Evolutionary conservation across 1,139 yeast genomes (phyloP).

Genomic region (Arxiozyma heterogenica): DNA sequence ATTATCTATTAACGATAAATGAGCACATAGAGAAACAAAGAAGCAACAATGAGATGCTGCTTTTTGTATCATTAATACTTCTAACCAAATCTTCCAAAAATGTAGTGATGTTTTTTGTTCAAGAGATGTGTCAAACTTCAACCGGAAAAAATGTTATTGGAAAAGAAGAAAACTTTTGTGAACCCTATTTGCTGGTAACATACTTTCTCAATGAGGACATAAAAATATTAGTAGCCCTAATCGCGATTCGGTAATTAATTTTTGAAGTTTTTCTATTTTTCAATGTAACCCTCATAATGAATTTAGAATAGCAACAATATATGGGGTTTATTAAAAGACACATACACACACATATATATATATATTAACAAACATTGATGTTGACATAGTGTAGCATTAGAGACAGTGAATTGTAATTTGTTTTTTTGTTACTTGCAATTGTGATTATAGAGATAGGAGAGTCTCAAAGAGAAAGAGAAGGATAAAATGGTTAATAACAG

Average conservation of each 20-base stretch:
- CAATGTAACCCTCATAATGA: background rate
- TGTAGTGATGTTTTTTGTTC: background rate
- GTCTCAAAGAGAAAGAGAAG: background rate
- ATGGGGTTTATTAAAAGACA: background rate
- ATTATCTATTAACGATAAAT: no score
- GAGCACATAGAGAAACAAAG: no score
- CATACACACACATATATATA: no score
- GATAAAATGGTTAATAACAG: background rate
- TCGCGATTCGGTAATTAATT: background rate
- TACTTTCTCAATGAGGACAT: no score
- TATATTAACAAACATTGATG: background rate
- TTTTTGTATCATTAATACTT: no score
- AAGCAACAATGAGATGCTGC: background rate
- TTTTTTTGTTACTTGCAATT: no score
- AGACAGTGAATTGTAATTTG: background rate
- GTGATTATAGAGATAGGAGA: no score
- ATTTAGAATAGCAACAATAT: background rate
- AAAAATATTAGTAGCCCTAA: background rate
- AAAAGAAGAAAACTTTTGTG: background rate
- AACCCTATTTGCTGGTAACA: background rate
- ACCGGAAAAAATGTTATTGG: background rate
- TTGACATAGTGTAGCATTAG: background rate
- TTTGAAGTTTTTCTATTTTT: no score
- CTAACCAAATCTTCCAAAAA: background rate
- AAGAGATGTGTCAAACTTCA: background rate